phyloP scores from a whole-genome alignment of 257 asterid genomes.

The Fraxinus americana region DNA sequence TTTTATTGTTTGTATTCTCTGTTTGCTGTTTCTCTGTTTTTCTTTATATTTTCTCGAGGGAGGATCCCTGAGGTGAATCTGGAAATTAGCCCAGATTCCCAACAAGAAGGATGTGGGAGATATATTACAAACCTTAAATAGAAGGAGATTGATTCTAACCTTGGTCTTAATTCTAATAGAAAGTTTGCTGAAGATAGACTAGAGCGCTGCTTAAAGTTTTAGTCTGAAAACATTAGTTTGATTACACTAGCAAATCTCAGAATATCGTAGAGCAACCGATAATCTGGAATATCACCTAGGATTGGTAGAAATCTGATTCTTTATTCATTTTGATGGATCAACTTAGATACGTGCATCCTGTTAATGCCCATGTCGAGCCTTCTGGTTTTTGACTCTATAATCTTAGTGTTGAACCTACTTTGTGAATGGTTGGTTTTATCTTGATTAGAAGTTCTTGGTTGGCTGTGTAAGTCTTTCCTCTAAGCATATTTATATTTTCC shows the following conservation, averaged over 20 bases:
- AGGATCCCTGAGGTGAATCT: not conserved
- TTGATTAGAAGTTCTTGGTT: slow-evolving; percentile 9
- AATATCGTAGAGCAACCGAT: not conserved
- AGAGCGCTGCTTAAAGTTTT: not conserved
- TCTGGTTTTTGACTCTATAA: not conserved
- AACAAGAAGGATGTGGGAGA: not conserved
- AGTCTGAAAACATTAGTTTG: not conserved
- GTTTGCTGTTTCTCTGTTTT: not conserved
- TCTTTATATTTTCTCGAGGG: not conserved
- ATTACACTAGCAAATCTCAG: not conserved
- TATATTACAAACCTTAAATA: not conserved
- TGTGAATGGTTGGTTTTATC: not conserved
- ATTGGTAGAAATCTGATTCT: not conserved
- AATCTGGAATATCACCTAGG: not conserved
- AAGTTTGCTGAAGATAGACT: not conserved
- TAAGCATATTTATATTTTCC: not conserved
- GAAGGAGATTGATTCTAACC: not conserved
- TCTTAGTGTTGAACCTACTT: not conserved
- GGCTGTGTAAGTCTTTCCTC: not conserved
- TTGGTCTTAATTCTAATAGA: not conserved
- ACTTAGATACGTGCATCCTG: not conserved
- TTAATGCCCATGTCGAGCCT: not conserved
- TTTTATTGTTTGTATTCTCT: not conserved
- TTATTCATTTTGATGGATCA: not conserved
- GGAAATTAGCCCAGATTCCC: not conserved